Conservation (phyloP, 2,329 filamentous ascomycete species). For the Aspergillus tamarii region DNA sequence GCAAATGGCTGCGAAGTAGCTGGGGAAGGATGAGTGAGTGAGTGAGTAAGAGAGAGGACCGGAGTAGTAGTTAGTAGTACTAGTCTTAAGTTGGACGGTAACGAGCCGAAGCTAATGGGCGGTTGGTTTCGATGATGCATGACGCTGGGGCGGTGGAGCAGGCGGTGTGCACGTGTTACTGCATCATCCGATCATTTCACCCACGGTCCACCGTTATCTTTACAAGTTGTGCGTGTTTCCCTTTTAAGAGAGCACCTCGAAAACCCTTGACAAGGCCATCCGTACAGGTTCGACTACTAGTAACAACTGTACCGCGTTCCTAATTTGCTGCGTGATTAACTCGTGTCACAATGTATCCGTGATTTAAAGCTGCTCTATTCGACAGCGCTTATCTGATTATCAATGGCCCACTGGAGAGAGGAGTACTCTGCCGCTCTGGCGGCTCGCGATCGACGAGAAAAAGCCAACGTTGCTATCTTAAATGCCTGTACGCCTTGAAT, state of each 20-base stretch:
- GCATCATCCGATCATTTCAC: not conserved
- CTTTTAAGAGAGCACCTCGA: not conserved
- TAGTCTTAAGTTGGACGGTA: not conserved
- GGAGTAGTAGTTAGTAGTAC: not conserved
- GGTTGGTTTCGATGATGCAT: conserved; percentile 38
- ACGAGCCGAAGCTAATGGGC: conserved; percentile 7
- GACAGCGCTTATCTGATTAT: conserved; percentile 19
- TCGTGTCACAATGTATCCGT: conserved; percentile 16
- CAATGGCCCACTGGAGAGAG: conserved; percentile 73
- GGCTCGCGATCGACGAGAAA: conserved; percentile 70
- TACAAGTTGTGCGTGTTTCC: not conserved
- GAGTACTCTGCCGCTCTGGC: conserved; percentile 78
- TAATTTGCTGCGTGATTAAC: not conserved
- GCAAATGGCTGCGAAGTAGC: not conserved
- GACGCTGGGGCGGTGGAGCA: conserved; percentile 33
- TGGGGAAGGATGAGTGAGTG: not conserved
- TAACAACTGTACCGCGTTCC: not conserved
- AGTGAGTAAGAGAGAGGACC: not conserved
- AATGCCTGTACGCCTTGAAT: conserved; percentile 67
- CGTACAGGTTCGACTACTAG: not conserved
- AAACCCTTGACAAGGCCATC: not conserved
- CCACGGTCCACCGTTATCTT: not conserved
- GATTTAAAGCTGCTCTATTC: conserved; percentile 9
- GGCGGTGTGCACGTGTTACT: conserved; percentile 28
- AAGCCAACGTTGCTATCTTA: conserved; percentile 68